A percentile compares a stretch with the other conserved stretches of the same genome.
Evolutionary conservation across 306 rosid species (phyloP).

Genomic region (Acacia melanoxylon): DNA sequence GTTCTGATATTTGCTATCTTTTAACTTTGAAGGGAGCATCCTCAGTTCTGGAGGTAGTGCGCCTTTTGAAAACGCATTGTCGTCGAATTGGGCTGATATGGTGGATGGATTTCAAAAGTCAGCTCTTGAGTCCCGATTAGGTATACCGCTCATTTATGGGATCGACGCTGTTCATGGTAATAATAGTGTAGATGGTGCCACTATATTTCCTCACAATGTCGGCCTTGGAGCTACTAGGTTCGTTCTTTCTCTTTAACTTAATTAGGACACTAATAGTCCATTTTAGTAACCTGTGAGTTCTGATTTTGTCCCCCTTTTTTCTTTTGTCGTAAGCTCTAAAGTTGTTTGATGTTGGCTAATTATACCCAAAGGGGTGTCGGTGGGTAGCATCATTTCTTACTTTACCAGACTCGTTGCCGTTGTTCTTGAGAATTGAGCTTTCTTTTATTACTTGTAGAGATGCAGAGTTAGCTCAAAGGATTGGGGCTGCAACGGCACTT

Average conservation of each 20-base stretch:
- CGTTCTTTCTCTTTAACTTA: slow-evolving; percentile 17
- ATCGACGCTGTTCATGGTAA: slow-evolving; percentile 89
- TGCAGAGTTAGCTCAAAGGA: slow-evolving; percentile 67
- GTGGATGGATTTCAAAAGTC: slow-evolving; percentile 66
- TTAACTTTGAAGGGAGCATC: slow-evolving; percentile 56
- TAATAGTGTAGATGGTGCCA: slow-evolving; percentile 69
- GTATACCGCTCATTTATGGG: slow-evolving; percentile 81
- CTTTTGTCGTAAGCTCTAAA: background rate
- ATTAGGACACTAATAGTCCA: background rate
- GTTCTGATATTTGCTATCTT: background rate
- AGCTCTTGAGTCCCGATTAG: slow-evolving; percentile 67
- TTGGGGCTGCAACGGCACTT: slow-evolving; percentile 80
- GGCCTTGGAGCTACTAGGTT: slow-evolving; percentile 88
- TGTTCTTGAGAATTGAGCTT: background rate
- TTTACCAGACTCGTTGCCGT: background rate
- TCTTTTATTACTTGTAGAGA: slow-evolving; percentile 45
- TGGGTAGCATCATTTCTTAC: background rate
- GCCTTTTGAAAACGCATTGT: slow-evolving; percentile 62
- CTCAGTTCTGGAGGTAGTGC: slow-evolving; percentile 71
- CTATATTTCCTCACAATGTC: slow-evolving; percentile 79
- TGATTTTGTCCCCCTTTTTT: no score
- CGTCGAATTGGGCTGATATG: slow-evolving; percentile 91
- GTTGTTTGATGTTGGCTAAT: background rate
- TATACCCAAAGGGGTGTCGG: background rate
- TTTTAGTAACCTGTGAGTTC: no score